A percentile compares a stretch with the other conserved stretches of the same genome.
Evolutionary conservation across 805 yeast species (phyloP).

Genomic region (Metschnikowia proteae): DNA sequence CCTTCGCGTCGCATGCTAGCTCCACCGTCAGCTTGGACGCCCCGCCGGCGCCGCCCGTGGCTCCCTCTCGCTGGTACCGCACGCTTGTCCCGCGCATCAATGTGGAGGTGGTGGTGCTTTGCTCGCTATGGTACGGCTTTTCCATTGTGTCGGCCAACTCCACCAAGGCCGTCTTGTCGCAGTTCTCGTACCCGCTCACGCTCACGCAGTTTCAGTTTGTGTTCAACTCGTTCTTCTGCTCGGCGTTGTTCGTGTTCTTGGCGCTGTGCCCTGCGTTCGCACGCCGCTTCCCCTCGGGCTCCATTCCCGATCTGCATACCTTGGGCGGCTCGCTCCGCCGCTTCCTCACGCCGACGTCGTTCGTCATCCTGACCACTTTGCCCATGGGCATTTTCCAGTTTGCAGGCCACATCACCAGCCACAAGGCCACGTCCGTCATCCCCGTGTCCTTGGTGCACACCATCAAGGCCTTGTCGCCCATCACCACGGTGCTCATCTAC

Average conservation of each 20-base stretch:
- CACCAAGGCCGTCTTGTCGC: constrained; percentile 68
- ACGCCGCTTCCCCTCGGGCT: constrained; percentile 15
- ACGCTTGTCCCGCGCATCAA: constrained; percentile 12
- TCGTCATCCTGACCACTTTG: constrained; percentile 60
- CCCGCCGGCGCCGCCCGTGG: constrained; percentile 1
- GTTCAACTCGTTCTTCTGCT: constrained; percentile 62
- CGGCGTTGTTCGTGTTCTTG: constrained; percentile 38
- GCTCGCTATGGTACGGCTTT: constrained; percentile 74
- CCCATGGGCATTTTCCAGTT: constrained; percentile 97
- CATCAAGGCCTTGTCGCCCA: constrained; percentile 86
- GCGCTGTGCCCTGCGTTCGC: constrained; percentile 25
- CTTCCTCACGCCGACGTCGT: constrained; percentile 52
- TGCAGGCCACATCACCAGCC: constrained; percentile 85
- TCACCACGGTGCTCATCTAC: constrained; percentile 81
- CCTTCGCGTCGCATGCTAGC: constrained; percentile 11
- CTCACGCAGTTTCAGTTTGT: constrained; percentile 84
- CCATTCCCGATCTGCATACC: constrained; percentile 19
- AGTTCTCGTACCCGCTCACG: constrained; percentile 78
- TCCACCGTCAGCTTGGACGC: constrained; percentile 13
- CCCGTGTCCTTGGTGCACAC: constrained; percentile 97
- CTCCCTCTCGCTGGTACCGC: constrained; percentile 4
- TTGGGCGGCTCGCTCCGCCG: constrained; percentile 25
- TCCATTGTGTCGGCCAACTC: constrained; percentile 81
- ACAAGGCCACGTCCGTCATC: constrained; percentile 84
- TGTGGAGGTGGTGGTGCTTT: constrained; percentile 34